Conservation (phyloP, 768 basidiomycete genomes). For the Scleroderma bovista region DNA sequence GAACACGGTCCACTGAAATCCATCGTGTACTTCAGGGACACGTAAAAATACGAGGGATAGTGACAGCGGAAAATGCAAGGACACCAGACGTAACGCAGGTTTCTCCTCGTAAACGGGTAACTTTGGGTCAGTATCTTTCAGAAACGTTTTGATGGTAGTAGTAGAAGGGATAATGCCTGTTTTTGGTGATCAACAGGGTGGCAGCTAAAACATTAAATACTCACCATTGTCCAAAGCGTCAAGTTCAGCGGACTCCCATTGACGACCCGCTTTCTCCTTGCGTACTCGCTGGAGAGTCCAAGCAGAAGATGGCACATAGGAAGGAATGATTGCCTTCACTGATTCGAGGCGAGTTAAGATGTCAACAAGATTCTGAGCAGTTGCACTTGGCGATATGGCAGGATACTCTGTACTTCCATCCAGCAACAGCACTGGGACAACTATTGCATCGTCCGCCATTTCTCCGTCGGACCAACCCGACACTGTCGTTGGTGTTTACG, state of each 20-base stretch:
- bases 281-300: slow-evolving; percentile 72
- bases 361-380: slow-evolving; percentile 56
- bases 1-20: slow-evolving; percentile 60
- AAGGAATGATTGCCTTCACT: slow-evolving; percentile 49
- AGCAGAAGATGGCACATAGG: slow-evolving; percentile 48
- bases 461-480: neutral
- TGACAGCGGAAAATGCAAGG: slow-evolving; percentile 56
- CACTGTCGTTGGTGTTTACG: no score
- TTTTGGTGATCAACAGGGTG: neutral
- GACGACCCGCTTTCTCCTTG: slow-evolving; percentile 49
- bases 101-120: slow-evolving; percentile 62
- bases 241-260: slow-evolving; percentile 72
- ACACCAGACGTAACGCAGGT: slow-evolving; percentile 66
- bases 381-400: slow-evolving; percentile 47
- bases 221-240: slow-evolving; percentile 59
- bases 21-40: slow-evolving; percentile 75
- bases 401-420: slow-evolving; percentile 60
- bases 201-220: slow-evolving; percentile 6
- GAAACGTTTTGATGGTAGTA: slow-evolving; percentile 38
- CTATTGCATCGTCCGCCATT: slow-evolving; percentile 42
- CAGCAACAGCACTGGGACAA: slow-evolving; percentile 56
- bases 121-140: slow-evolving; percentile 16
- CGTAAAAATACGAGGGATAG: slow-evolving; percentile 52
- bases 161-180: slow-evolving; percentile 47
- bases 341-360: slow-evolving; percentile 42